These are phyloP conservation scores for Zhuliangozyma blackwelliae DNA, from an alignment of 1,139 yeast genomes.

Conservation along the genomic window DNA sequence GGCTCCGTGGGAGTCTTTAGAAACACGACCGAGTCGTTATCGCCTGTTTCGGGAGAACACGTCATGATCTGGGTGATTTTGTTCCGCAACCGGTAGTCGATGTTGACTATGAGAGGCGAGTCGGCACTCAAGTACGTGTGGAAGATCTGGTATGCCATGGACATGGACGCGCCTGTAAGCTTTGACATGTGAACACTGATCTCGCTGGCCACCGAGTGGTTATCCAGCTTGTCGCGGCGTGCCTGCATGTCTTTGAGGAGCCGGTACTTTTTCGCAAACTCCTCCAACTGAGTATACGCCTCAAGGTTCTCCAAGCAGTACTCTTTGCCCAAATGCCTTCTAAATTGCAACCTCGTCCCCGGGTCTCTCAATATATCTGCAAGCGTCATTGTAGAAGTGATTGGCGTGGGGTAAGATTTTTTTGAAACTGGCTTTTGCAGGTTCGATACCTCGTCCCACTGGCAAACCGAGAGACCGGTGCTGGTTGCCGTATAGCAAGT, in stretches of 20 bases:
- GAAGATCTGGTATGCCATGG: conserved; percentile 59
- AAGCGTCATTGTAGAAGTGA: conserved; percentile 20
- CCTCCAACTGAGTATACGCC: conserved; percentile 58
- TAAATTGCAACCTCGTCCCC: conserved; percentile 67
- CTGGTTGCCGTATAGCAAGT: conserved; percentile 5
- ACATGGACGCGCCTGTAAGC: conserved; percentile 43
- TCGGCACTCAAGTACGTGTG: conserved; percentile 65
- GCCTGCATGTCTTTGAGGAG: conserved; percentile 11
- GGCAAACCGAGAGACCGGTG: conserved; percentile 8
- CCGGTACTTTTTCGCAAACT: conserved; percentile 25
- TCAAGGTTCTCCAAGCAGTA: conserved; percentile 74
- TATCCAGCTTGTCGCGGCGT: background rate
- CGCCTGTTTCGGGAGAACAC: conserved; percentile 1
- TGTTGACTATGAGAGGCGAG: conserved; percentile 69
- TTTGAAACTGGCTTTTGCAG: background rate
- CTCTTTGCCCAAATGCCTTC: conserved; percentile 57
- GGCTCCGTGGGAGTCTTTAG: too few relatives aligned
- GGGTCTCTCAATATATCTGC: conserved; percentile 64
- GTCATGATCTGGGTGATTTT: conserved; percentile 45
- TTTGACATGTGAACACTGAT: conserved; percentile 8
- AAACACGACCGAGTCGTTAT: background rate
- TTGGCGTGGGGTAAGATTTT: background rate
- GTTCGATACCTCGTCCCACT: conserved; percentile 4
- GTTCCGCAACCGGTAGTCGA: conserved; percentile 54
- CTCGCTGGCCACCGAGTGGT: conserved; percentile 1